Evolutionary conservation across 495 filamentous ascomycete genomes (phyloP).

Genomic region (Trichoderma virens): DNA sequence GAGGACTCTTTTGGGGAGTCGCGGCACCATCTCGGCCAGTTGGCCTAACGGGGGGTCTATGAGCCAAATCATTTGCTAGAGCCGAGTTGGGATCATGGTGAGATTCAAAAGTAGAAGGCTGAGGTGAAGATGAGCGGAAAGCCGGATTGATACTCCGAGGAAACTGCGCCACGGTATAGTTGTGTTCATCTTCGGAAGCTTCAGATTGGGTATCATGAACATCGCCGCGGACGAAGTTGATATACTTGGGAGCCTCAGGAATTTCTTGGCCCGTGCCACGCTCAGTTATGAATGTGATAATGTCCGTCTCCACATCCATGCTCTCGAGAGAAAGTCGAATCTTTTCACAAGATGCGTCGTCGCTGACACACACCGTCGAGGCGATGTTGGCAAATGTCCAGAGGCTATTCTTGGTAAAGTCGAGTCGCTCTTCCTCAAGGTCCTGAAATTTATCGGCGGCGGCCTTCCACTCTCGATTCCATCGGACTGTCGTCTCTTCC

Average conservation of each 20-base stretch:
- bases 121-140: slow-evolving; percentile 82
- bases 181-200: slow-evolving; percentile 66
- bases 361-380: slow-evolving; percentile 97
- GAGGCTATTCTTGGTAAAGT: slow-evolving; percentile 93
- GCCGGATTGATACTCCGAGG: slow-evolving; percentile 91
- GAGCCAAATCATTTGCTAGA: slow-evolving; percentile 55
- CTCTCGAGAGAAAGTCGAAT: slow-evolving; percentile 90
- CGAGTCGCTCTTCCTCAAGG: slow-evolving; percentile 91
- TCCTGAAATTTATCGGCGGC: slow-evolving; percentile 99
- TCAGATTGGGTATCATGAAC: slow-evolving; percentile 74
- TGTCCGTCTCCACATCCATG: slow-evolving; percentile 96
- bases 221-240: slow-evolving; percentile 96
- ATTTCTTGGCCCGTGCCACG: slow-evolving; percentile 90
- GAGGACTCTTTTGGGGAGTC: slow-evolving; percentile 42
- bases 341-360: slow-evolving; percentile 95
- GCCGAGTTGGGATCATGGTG: slow-evolving; percentile 76
- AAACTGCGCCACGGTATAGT: slow-evolving; percentile 91
- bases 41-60: slow-evolving; percentile 41
- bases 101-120: slow-evolving; percentile 74
- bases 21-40: slow-evolving; percentile 45
- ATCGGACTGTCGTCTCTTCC: slow-evolving; percentile 91
- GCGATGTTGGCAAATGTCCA: slow-evolving; percentile 99
- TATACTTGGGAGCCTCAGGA: slow-evolving; percentile 92
- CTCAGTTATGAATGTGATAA: slow-evolving; percentile 80
- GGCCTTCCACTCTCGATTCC: slow-evolving; percentile 97